phyloP scores from a whole-genome alignment of 1,284 basidiomycete genomes.

The Violaceomyces palustris region DNA sequence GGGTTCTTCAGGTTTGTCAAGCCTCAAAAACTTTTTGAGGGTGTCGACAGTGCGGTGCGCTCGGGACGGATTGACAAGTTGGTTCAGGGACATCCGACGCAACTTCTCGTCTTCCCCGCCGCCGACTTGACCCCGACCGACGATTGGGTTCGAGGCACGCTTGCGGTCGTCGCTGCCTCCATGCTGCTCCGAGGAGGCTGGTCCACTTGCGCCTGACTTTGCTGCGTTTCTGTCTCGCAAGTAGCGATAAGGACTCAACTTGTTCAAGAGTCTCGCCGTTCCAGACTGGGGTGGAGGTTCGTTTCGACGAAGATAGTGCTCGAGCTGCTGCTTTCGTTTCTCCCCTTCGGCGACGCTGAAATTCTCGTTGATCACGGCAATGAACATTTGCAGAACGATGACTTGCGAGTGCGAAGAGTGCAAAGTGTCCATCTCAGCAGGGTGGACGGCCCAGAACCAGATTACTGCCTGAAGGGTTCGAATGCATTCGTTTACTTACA shows the following conservation, averaged over 20 bases:
- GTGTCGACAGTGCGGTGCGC: conserved; percentile 26
- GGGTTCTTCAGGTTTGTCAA: conserved; percentile 62
- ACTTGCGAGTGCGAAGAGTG: too few species aligned
- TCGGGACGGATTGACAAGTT: conserved; percentile 7
- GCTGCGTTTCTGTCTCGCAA: conserved; percentile 59
- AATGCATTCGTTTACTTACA: too few species aligned
- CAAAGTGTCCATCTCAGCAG: too few species aligned
- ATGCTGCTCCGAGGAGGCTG: conserved; percentile 6
- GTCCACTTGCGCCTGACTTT: conserved; percentile 4
- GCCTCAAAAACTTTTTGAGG: conserved; percentile 33
- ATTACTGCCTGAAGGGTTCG: too few species aligned
- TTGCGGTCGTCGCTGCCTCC: conserved; percentile 8
- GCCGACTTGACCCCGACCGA: too few species aligned
- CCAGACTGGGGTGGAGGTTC: conserved; percentile 44
- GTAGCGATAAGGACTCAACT: conserved; percentile 82
- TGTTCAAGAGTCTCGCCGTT: conserved; percentile 58
- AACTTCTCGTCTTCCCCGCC: conserved; percentile 12
- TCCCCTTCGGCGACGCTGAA: conserved; percentile 87
- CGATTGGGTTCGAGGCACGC: conserved; percentile 21
- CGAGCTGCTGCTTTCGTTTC: conserved; percentile 77
- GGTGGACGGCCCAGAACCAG: too few species aligned
- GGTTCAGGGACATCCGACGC: conserved; percentile 4
- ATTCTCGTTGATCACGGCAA: conserved; percentile 97
- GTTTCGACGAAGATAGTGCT: conserved; percentile 56
- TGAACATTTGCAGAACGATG: conserved; percentile 95